A percentile compares a stretch with the other conserved stretches of the same genome.
These are phyloP conservation scores for Wickerhamomyces chambardii DNA, from an alignment of 805 yeast species.

Conservation along the genomic window DNA sequence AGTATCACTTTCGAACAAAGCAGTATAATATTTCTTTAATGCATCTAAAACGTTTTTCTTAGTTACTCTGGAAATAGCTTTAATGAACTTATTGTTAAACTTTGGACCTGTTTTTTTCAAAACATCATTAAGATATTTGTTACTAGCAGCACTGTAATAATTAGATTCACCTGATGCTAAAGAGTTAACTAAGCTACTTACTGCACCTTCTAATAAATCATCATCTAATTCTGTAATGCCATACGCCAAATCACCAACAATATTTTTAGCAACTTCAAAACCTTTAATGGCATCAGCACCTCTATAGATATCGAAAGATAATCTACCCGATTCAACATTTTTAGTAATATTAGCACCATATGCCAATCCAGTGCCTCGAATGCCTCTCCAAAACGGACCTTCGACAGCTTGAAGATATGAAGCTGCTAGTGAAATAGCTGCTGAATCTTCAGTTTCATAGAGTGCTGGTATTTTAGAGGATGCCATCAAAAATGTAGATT, in stretches of 20 bases:
- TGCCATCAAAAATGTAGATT: conserved; percentile 61
- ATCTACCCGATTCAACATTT: conserved; percentile 55
- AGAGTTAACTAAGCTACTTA: conserved; percentile 64
- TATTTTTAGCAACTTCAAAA: conserved; percentile 50
- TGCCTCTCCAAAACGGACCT: conserved; percentile 96
- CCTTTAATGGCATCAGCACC: conserved; percentile 74
- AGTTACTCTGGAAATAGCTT: conserved; percentile 41
- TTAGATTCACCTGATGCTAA: conserved; percentile 66
- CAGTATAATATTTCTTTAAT: conserved; percentile 51
- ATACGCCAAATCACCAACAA: conserved; percentile 49
- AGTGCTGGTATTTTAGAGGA: conserved; percentile 51
- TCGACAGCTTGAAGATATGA: conserved; percentile 80
- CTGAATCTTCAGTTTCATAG: conserved; percentile 49
- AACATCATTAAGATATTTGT: conserved; percentile 57
- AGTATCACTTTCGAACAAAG: conserved; percentile 47
- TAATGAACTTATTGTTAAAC: conserved; percentile 45
- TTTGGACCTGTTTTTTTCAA: conserved; percentile 65
- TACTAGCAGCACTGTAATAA: conserved; percentile 51
- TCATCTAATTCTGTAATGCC: conserved; percentile 50
- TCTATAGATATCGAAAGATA: conserved; percentile 63
- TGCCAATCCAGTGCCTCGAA: conserved; percentile 90
- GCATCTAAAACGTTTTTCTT: conserved; percentile 39
- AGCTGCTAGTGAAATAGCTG: conserved; percentile 62
- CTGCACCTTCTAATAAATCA: conserved; percentile 58
- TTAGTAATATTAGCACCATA: conserved; percentile 70